Conservation (phyloP, 2,329 filamentous ascomycete species). For the Calcarisporium arbuscula region DNA sequence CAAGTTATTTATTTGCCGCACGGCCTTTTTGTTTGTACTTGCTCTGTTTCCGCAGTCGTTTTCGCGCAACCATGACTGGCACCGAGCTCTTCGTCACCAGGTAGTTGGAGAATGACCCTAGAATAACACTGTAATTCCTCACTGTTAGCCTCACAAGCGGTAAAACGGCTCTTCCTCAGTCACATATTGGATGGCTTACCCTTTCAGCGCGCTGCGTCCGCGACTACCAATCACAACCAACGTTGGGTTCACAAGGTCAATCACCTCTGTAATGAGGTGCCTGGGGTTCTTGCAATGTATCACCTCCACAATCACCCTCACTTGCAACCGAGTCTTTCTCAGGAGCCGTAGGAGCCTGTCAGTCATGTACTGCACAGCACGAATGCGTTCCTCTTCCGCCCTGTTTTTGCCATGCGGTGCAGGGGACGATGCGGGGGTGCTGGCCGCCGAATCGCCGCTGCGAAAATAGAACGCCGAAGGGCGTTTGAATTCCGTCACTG, state of each 20-base stretch:
- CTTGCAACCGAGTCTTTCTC: slow-evolving; percentile 86
- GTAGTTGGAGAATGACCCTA: slow-evolving; percentile 97
- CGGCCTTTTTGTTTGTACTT: slow-evolving; percentile 64
- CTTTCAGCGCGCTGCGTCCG: slow-evolving; percentile 86
- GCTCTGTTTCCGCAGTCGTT: slow-evolving; percentile 79
- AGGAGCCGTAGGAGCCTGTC: slow-evolving; percentile 78
- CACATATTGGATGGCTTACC: slow-evolving; percentile 48
- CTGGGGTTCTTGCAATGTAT: slow-evolving; percentile 98
- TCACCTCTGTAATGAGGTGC: slow-evolving; percentile 94
- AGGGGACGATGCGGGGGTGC: slow-evolving; percentile 37
- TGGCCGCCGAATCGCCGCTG: slow-evolving; percentile 21
- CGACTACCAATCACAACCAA: slow-evolving; percentile 89
- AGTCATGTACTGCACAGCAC: slow-evolving; percentile 78
- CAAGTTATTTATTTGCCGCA: slow-evolving; percentile 77
- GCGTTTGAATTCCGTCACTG: slow-evolving; percentile 27
- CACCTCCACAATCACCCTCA: slow-evolving; percentile 89
- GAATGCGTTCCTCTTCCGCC: slow-evolving; percentile 71
- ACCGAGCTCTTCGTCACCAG: slow-evolving; percentile 94
- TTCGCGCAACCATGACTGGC: slow-evolving; percentile 95
- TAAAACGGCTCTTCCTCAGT: background rate
- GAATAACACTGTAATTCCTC: slow-evolving; percentile 60
- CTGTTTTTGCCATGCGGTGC: slow-evolving; percentile 48
- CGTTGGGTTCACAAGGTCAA: slow-evolving; percentile 86
- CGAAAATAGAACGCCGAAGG: slow-evolving; percentile 19
- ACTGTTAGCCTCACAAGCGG: slow-evolving; percentile 22